These are phyloP conservation scores for Pythium apleroticum DNA, from an alignment of 352 stramenopile species.

Conservation along the genomic window DNA sequence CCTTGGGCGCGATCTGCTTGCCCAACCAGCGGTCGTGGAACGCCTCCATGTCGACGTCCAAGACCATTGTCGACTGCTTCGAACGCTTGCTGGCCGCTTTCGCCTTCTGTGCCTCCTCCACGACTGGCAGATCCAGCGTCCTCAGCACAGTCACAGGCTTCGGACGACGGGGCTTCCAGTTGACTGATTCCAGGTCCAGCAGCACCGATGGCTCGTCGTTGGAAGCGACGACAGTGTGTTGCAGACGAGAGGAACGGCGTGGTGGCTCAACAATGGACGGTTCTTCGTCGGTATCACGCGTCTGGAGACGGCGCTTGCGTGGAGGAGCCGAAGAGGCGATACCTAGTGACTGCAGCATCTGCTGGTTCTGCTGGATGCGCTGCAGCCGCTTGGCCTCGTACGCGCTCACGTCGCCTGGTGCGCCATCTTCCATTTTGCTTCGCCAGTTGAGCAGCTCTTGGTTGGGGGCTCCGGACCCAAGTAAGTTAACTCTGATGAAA, in stretches of 20 bases:
- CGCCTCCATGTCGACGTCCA: constrained; percentile 36
- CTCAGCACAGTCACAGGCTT: background rate
- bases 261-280: background rate
- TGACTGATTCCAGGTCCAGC: background rate
- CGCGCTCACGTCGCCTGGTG: constrained; percentile 28
- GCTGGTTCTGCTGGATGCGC: constrained; percentile 54
- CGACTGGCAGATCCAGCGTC: constrained; percentile 1
- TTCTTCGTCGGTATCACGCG: constrained; percentile 8
- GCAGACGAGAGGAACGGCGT: constrained; percentile 18
- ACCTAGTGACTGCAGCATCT: constrained; percentile 38
- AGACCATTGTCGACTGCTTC: constrained; percentile 18
- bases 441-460: background rate
- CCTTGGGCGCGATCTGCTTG: constrained; percentile 47
- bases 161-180: background rate
- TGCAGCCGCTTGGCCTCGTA: constrained; percentile 65
- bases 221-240: background rate
- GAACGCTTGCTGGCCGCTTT: background rate
- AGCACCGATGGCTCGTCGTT: background rate
- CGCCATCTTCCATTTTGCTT: background rate
- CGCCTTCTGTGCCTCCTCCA: background rate
- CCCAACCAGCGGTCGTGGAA: constrained; percentile 56
- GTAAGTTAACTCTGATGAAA: constrained; percentile 4
- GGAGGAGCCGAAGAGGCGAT: constrained; percentile 18
- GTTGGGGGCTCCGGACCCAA: background rate
- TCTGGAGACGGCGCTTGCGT: constrained; percentile 12